A percentile compares a stretch with the other conserved stretches of the same genome.
These are phyloP conservation scores for Penicillium antarcticum DNA, from an alignment of 495 filamentous ascomycete genomes.

Conservation along the genomic window DNA sequence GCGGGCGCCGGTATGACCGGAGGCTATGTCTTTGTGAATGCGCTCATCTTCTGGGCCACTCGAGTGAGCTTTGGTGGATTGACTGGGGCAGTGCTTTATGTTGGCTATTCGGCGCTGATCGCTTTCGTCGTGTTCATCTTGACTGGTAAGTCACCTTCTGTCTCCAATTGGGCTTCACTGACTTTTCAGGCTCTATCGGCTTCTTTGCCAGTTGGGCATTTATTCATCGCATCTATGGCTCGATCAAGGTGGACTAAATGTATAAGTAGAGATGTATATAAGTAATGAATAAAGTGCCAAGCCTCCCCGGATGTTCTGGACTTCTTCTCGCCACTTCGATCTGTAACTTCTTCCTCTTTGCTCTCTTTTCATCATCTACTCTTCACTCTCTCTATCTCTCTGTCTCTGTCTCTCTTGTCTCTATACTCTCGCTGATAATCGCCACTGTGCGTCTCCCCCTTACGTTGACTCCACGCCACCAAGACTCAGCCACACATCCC, in stretches of 20 bases:
- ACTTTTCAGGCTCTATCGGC: constrained; percentile 74
- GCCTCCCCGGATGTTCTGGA: constrained; percentile 15
- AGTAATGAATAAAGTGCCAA: constrained; percentile 10
- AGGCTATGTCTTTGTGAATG: constrained; percentile 84
- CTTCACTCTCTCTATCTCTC: not conserved
- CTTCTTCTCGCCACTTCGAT: constrained; percentile 6
- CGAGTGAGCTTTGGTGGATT: constrained; percentile 80
- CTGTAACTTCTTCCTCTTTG: not conserved
- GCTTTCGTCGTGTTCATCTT: constrained; percentile 90
- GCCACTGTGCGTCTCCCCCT: not conserved
- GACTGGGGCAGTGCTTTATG: constrained; percentile 82
- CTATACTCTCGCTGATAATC: not conserved
- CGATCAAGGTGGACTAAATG: constrained; percentile 88
- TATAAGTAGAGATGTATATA: not conserved
- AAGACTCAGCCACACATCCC: constrained; percentile 23
- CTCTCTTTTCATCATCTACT: not conserved
- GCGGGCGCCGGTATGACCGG: constrained; percentile 82
- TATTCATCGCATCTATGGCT: constrained; percentile 86
- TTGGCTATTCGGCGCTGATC: constrained; percentile 87
- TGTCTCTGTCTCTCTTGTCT: not conserved
- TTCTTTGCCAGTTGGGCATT: constrained; percentile 95
- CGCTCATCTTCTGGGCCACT: constrained; percentile 82
- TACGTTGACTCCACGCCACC: constrained; percentile 4
- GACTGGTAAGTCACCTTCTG: constrained; percentile 63
- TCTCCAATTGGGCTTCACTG: constrained; percentile 6